Conservation (phyloP, 75 land plant genomes). For the Cunninghamia lanceolata region DNA sequence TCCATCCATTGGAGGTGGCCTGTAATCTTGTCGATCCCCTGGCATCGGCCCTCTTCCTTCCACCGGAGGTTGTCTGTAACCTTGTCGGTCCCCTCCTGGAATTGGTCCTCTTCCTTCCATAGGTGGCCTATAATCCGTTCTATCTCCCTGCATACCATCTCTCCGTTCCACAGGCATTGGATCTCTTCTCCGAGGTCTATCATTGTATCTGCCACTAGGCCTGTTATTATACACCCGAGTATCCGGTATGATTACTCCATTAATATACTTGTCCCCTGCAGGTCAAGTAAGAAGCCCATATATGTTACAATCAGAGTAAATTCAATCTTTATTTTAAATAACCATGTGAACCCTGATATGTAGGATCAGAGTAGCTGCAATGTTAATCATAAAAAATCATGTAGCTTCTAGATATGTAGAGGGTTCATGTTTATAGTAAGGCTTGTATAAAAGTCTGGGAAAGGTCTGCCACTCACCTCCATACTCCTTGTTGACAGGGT, state of each 20-base stretch:
- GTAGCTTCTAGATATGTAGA: background rate
- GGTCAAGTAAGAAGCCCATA: background rate
- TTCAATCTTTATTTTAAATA: background rate
- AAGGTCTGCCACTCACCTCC: slow-evolving; percentile 40
- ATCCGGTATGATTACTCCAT: slow-evolving; percentile 14
- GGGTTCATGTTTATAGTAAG: background rate
- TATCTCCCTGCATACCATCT: background rate
- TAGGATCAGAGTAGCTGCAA: background rate
- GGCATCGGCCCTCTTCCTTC: background rate
- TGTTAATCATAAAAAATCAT: background rate
- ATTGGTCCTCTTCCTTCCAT: background rate
- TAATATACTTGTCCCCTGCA: slow-evolving; percentile 14
- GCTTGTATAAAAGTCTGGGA: background rate
- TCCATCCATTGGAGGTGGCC: slow-evolving; percentile 3
- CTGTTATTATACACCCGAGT: slow-evolving; percentile 13
- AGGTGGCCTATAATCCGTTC: slow-evolving; percentile 7
- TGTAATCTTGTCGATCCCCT: background rate
- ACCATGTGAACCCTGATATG: background rate
- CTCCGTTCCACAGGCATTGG: slow-evolving; percentile 10
- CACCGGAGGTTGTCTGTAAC: background rate
- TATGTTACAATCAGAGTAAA: background rate
- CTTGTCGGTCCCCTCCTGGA: background rate
- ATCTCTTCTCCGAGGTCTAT: slow-evolving; percentile 8
- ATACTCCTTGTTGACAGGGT: slow-evolving; percentile 66
- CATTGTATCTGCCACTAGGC: slow-evolving; percentile 8